phyloP scores from a whole-genome alignment of 1,284 basidiomycete species.

The Inonotus obliquus region DNA sequence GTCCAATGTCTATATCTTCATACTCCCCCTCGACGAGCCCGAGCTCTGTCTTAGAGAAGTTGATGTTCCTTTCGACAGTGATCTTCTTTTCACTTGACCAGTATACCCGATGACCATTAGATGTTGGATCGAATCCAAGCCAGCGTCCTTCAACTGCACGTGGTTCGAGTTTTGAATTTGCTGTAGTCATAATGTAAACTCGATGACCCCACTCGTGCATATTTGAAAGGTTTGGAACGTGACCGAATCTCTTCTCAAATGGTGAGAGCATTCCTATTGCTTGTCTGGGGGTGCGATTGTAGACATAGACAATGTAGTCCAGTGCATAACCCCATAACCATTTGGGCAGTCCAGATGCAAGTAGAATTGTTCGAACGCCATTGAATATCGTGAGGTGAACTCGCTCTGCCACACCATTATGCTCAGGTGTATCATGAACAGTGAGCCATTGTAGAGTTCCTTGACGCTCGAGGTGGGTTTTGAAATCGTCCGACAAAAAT shows the following conservation, averaged over 20 bases:
- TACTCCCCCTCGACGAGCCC: background rate
- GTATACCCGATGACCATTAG: conserved; percentile 21
- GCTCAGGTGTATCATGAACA: conserved; percentile 31
- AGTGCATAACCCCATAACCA: conserved; percentile 28
- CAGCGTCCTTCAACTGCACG: conserved; percentile 1
- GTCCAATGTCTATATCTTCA: background rate
- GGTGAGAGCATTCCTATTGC: too few species aligned
- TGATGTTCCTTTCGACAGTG: conserved; percentile 17
- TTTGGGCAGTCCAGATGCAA: conserved; percentile 27
- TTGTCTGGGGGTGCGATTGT: too few species aligned
- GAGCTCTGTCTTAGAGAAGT: conserved; percentile 1
- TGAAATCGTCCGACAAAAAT: too few species aligned
- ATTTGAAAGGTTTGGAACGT: background rate
- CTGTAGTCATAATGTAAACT: background rate
- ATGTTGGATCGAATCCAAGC: conserved; percentile 11
- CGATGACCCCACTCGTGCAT: background rate
- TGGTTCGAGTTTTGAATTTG: background rate
- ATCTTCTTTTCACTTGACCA: conserved; percentile 8
- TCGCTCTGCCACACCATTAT: conserved; percentile 33
- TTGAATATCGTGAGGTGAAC: conserved; percentile 31
- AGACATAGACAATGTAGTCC: background rate
- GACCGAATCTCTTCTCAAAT: background rate
- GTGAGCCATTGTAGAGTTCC: conserved; percentile 30
- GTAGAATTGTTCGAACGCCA: conserved; percentile 28
- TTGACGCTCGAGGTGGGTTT: background rate